These are phyloP conservation scores for Rhododendron ovatum DNA, from an alignment of 148 eudicot genomes.

Conservation along the genomic window DNA sequence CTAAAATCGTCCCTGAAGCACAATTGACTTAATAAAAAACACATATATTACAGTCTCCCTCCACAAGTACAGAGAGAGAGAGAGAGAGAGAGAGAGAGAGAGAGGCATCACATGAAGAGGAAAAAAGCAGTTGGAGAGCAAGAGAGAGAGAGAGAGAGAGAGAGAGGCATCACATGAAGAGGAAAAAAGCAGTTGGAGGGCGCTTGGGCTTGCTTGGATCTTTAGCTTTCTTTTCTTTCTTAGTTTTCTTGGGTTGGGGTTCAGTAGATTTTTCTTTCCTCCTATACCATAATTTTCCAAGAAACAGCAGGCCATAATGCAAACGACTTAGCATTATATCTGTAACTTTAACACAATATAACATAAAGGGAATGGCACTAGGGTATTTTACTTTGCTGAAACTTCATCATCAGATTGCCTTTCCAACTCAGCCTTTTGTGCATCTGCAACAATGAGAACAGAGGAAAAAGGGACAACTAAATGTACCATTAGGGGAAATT, in stretches of 20 bases:
- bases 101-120: slow-evolving; percentile 52
- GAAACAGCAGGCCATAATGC: background rate
- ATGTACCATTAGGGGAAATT: background rate
- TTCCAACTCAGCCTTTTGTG: slow-evolving; percentile 21
- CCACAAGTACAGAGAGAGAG: too few relatives aligned
- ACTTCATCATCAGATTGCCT: slow-evolving; percentile 8
- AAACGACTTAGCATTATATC: background rate
- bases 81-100: background rate
- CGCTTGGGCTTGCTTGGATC: slow-evolving; percentile 53
- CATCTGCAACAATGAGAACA: slow-evolving; percentile 28
- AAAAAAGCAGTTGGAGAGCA: slow-evolving; percentile 79
- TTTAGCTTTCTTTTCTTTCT: slow-evolving; percentile 68
- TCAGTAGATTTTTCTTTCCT: slow-evolving; percentile 40
- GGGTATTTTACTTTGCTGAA: slow-evolving; percentile 33
- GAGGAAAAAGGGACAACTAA: background rate
- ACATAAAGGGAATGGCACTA: background rate
- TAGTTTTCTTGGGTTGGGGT: slow-evolving; percentile 51
- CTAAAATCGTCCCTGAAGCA: slow-evolving; percentile 73
- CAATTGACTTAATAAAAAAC: background rate
- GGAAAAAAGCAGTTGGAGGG: slow-evolving; percentile 69
- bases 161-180: slow-evolving; percentile 53
- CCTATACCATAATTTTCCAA: slow-evolving; percentile 16
- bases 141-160: too few relatives aligned
- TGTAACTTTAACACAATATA: background rate
- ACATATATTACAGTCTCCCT: background rate